Percentiles rank a stretch among this genome's conserved stretches.
Evolutionary conservation across 768 basidiomycete species (phyloP).

Genomic region (Suillus americanus): DNA sequence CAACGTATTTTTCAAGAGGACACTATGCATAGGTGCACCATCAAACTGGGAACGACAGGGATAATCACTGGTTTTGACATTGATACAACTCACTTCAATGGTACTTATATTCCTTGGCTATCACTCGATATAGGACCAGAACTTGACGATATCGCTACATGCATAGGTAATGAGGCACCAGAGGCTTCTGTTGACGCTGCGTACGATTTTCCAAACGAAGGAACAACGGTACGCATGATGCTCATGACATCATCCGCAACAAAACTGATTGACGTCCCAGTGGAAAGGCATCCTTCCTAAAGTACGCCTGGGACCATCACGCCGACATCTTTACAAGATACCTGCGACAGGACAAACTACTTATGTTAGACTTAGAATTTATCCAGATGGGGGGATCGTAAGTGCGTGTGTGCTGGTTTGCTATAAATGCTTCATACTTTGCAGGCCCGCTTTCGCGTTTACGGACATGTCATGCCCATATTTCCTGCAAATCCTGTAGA

Average conservation of each 20-base stretch:
- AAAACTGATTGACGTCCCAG: slow-evolving; percentile 34
- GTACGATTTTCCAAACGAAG: slow-evolving; percentile 45
- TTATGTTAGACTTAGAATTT: slow-evolving; percentile 90
- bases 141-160: background rate
- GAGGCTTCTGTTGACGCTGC: slow-evolving; percentile 72
- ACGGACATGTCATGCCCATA: slow-evolving; percentile 73
- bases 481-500: slow-evolving; percentile 48
- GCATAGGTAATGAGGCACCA: slow-evolving; percentile 82
- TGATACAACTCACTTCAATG: slow-evolving; percentile 92
- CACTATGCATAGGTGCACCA: slow-evolving; percentile 67
- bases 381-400: slow-evolving; percentile 97
- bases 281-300: slow-evolving; percentile 83
- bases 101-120: slow-evolving; percentile 40
- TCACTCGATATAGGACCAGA: slow-evolving; percentile 6
- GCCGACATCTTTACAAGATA: slow-evolving; percentile 87
- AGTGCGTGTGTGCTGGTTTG: slow-evolving; percentile 6
- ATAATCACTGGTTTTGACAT: slow-evolving; percentile 82
- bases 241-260: background rate
- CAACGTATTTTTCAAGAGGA: background rate
- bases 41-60: slow-evolving; percentile 80
- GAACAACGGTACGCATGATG: slow-evolving; percentile 48
- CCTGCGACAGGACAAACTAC: slow-evolving; percentile 52
- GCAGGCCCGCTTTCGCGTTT: slow-evolving; percentile 90
- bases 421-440: slow-evolving; percentile 7
- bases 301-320: slow-evolving; percentile 75